phyloP scores from a whole-genome alignment of 163 green algal genomes.

The Volvox carteri region DNA sequence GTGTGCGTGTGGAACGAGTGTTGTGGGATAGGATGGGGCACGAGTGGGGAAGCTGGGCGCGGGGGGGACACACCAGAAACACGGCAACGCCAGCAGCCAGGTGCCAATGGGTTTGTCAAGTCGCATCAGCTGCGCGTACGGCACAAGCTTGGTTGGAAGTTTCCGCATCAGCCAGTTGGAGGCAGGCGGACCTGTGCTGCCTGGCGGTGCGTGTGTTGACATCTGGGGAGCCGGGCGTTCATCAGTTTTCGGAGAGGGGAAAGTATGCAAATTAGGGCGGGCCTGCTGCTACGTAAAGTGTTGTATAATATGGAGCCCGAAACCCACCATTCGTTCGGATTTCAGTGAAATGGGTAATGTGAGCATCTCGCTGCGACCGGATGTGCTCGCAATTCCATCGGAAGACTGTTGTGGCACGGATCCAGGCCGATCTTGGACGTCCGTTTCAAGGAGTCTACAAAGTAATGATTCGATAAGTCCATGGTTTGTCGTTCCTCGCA shows the following conservation, averaged over 20 bases:
- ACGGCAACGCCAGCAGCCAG: slow-evolving; percentile 92
- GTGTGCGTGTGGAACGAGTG: no score
- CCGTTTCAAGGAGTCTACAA: neutral
- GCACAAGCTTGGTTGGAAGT: slow-evolving; percentile 65
- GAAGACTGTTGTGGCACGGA: neutral
- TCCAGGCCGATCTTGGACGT: neutral
- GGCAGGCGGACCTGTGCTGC: no score
- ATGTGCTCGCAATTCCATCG: neutral
- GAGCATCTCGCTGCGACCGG: neutral
- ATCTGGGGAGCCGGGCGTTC: neutral
- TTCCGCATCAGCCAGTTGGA: slow-evolving; percentile 23
- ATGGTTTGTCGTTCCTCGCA: neutral
- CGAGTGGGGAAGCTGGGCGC: no score
- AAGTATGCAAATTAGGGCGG: neutral
- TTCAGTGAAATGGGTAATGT: neutral
- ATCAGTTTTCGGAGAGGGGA: neutral
- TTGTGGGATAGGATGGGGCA: no score
- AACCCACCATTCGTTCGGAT: neutral
- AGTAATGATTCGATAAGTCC: neutral
- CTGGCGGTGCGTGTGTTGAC: neutral
- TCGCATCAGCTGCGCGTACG: slow-evolving; percentile 89
- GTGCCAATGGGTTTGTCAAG: slow-evolving; percentile 93
- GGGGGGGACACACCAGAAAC: slow-evolving; percentile 87
- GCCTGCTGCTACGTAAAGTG: neutral
- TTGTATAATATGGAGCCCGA: neutral